Evolutionary conservation across 768 basidiomycete genomes (phyloP).

Genomic region (Rhizopogon vinicolor): DNA sequence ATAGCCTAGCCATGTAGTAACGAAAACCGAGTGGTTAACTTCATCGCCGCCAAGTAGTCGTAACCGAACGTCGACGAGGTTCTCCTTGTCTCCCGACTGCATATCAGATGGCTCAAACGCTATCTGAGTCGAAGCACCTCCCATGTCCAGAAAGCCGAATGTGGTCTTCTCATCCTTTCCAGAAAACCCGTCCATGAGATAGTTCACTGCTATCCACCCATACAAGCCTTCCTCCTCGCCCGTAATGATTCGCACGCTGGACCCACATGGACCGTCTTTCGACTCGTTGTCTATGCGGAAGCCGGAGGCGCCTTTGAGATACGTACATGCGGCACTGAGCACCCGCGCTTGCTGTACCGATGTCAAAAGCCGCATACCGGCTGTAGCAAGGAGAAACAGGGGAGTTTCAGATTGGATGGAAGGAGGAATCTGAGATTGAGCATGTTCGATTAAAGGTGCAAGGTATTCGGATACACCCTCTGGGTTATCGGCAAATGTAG

Average conservation of each 20-base stretch:
- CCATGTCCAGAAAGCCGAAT: constrained; percentile 99
- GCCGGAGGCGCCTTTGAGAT: constrained; percentile 67
- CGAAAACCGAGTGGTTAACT: constrained; percentile 90
- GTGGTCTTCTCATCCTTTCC: constrained; percentile 63
- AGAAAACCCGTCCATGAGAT: constrained; percentile 94
- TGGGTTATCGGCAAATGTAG: constrained; percentile 69
- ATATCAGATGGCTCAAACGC: constrained; percentile 87
- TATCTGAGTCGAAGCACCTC: constrained; percentile 97
- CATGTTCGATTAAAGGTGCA: constrained; percentile 78
- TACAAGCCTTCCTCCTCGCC: constrained; percentile 98
- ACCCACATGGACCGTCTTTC: constrained; percentile 78
- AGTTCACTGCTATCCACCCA: constrained; percentile 99
- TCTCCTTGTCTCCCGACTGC: constrained; percentile 45
- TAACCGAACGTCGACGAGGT: constrained; percentile 73
- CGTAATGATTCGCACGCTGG: constrained; percentile 89
- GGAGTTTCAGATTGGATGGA: constrained; percentile 83
- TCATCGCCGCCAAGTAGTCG: constrained; percentile 81
- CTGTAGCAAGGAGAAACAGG: constrained; percentile 91
- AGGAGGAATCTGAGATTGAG: constrained; percentile 78
- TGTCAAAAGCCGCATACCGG: constrained; percentile 90
- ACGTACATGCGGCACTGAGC: constrained; percentile 71
- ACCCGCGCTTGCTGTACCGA: constrained; percentile 65
- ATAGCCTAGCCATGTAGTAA: constrained; percentile 98
- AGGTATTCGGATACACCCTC: constrained; percentile 73
- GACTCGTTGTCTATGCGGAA: constrained; percentile 74